A percentile compares a stretch with the other conserved stretches of the same genome.
Conservation (phyloP, 2,329 filamentous ascomycete genomes). For the Hymenoscyphus fructigenus region DNA sequence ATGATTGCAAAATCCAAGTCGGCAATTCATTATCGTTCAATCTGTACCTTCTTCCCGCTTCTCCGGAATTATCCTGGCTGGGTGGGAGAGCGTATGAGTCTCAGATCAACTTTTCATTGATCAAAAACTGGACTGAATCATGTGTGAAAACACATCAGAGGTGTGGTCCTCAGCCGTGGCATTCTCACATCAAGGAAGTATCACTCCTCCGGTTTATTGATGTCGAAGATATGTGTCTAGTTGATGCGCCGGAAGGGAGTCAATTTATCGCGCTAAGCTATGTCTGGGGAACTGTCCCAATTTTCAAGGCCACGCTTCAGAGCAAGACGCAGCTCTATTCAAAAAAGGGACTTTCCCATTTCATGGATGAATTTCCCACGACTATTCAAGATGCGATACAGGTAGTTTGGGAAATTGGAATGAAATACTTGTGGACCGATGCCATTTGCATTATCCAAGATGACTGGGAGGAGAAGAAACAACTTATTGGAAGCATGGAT, state of each 20-base stretch:
- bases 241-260: background rate
- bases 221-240: background rate
- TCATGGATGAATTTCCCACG: background rate
- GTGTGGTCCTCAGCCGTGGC: background rate
- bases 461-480: background rate
- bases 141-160: background rate
- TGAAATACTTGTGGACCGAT: background rate
- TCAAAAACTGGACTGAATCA: background rate
- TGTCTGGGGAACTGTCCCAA: background rate
- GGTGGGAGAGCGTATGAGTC: background rate
- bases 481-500: background rate
- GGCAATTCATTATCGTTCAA: background rate
- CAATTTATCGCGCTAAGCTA: background rate
- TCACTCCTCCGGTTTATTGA: background rate
- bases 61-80: background rate
- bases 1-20: background rate
- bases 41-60: background rate
- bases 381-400: background rate
- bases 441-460: background rate
- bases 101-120: background rate
- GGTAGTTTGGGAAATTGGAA: background rate
- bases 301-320: background rate
- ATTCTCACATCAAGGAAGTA: background rate
- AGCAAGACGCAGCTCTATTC: background rate
- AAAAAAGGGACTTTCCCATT: background rate